Base-by-base conservation (phyloP, 2,329 filamentous ascomycete species). In the Cephalotrichum gorgonifer region DNA sequence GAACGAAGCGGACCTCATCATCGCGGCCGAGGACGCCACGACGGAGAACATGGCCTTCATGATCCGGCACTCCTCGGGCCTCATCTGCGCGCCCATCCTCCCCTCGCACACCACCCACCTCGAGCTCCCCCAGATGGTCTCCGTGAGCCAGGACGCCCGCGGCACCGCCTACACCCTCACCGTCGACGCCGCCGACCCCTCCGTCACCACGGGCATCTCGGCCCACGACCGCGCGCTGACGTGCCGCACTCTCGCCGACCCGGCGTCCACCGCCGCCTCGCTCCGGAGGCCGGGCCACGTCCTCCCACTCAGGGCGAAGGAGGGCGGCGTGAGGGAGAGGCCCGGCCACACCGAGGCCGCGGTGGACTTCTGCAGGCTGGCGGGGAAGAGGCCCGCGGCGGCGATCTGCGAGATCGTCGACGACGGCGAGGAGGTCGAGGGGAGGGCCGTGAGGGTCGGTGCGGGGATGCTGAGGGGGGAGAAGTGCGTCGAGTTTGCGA, bases 1-100 rank as follows among this genome's bases (percentile, higher is more conserved):
- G 68, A 98, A 98, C 67, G 93, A 98, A 76, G 93, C 90, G 66
- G 93, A 98, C 71, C 80, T 98, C 44, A 96, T 97, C 67, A 94
- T 97, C 62, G 88, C 93, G 56, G 91, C 89, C 54, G 74, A 88
- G 56, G 78, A 85, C 60, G 72, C 96, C 55, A 95, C 91, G 8
- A 76, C 89, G 23, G 78, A 86, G 55, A 91, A 97, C 70, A 94
- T 95, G 83, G 88, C 89, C 59, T 98, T 96, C 74, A 84, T 98
- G 78, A 80, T 98, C 66, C 88, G 89, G 60, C 81, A 95, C 73
- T 86, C 86, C 35, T 88, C 88, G 3, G 93, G 93, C 62, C 81
- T 91, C 62, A 84, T 98, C 70, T 97, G 93, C 79, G 86, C 86
- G 0, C 91, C 93, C 15, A 75, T 97, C 53, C 74, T 80, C 46